Evolutionary conservation across 306 rosid species (phyloP).

Genomic region (Fagus crenata): DNA sequence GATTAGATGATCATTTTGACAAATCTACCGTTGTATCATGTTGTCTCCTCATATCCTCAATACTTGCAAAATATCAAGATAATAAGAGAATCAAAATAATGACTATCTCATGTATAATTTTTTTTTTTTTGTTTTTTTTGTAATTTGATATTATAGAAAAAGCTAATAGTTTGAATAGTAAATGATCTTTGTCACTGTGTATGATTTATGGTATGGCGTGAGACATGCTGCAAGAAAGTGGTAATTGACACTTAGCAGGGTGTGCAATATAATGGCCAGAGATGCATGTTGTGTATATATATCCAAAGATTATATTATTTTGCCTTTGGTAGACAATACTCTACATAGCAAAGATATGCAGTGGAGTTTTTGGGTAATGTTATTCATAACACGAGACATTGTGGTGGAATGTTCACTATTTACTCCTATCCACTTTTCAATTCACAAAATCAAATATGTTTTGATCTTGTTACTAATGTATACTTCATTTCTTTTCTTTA

Average conservation of each 20-base stretch:
- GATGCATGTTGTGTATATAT: no score
- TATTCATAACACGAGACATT: neutral
- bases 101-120: no score
- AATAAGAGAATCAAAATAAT: no score
- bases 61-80: no score
- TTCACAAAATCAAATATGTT: neutral
- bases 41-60: no score
- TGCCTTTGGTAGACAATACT: neutral
- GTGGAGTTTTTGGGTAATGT: no score
- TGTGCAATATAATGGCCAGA: neutral
- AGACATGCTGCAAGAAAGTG: neutral
- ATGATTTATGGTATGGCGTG: neutral
- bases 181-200: neutral
- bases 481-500: neutral
- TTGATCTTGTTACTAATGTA: neutral
- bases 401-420: neutral
- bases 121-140: no score
- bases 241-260: neutral
- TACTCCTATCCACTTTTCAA: neutral
- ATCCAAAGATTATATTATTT: neutral
- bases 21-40: no score
- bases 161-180: no score
- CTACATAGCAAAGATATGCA: neutral
- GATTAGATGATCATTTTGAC: no score
- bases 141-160: no score